Evolutionary conservation across 2,329 filamentous ascomycete species (phyloP).

Genomic region (Coleophoma cylindrospora): DNA sequence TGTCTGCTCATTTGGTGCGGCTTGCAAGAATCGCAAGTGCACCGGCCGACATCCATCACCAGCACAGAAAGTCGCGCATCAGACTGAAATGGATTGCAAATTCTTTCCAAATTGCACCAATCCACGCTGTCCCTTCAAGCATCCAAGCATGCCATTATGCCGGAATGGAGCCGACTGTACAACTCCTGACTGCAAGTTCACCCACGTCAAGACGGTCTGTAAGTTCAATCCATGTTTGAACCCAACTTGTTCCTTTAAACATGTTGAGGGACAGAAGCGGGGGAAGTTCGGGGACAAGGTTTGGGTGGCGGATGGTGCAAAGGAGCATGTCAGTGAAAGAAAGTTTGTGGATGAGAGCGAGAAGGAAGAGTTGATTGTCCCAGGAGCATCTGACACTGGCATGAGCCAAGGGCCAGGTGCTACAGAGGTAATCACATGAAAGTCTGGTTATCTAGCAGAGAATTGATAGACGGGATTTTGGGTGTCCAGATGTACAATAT

Average conservation of each 20-base stretch:
- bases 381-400: conserved; percentile 9
- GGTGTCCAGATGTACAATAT: conserved; percentile 15
- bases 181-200: conserved; percentile 79
- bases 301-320: conserved; percentile 63
- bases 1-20: conserved; percentile 77
- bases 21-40: conserved; percentile 96
- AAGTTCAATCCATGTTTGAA: conserved; percentile 90
- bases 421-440: conserved; percentile 19
- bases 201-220: conserved; percentile 79
- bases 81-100: conserved; percentile 81
- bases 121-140: conserved; percentile 79
- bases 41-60: conserved; percentile 89
- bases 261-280: conserved; percentile 81
- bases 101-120: conserved; percentile 93
- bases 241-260: conserved; percentile 81
- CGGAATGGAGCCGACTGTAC: conserved; percentile 88
- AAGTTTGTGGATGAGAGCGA: conserved; percentile 74
- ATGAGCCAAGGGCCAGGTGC: conserved; percentile 9
- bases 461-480: background rate
- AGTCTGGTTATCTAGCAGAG: conserved; percentile 1
- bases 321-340: conserved; percentile 76
- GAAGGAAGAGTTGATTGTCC: conserved; percentile 45
- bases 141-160: conserved; percentile 82
- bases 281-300: conserved; percentile 84
- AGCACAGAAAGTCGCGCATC: conserved; percentile 70